Percentiles rank a stretch among this genome's conserved stretches.
These are phyloP conservation scores for Penicillium sp. DNA, from an alignment of 2,329 filamentous ascomycete species.

Conservation along the genomic window DNA sequence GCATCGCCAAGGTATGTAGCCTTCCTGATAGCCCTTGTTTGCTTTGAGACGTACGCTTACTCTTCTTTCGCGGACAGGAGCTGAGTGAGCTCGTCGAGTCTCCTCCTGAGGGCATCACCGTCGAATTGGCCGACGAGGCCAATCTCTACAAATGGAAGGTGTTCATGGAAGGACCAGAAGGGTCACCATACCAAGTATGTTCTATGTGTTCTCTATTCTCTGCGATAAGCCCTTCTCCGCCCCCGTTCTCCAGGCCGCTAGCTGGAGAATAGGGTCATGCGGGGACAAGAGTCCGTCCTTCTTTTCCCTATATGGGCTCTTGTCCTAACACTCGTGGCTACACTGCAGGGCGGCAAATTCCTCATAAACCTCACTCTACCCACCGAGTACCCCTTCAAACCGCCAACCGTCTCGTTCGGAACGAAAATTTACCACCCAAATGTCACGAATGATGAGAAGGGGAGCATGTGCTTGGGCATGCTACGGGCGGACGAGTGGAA, in stretches of 20 bases:
- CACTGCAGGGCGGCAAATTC: conserved; percentile 68
- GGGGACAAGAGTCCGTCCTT: not conserved
- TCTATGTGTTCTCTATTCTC: not conserved
- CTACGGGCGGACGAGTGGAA: conserved; percentile 91
- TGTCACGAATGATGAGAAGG: conserved; percentile 81
- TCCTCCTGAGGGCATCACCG: conserved; percentile 59
- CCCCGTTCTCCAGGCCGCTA: not conserved
- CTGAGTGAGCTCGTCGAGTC: conserved; percentile 58
- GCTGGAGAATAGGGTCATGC: not conserved
- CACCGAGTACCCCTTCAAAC: conserved; percentile 85
- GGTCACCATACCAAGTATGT: conserved; percentile 66
- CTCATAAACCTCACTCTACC: conserved; percentile 73
- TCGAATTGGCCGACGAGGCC: conserved; percentile 61
- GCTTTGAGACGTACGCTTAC: not conserved
- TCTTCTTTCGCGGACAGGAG: conserved; percentile 51
- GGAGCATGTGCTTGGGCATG: conserved; percentile 81
- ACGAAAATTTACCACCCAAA: conserved; percentile 97
- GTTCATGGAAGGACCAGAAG: conserved; percentile 65
- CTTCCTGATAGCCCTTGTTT: not conserved
- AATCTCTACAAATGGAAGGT: conserved; percentile 71
- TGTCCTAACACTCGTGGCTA: conserved; percentile 8
- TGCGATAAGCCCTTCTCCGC: not conserved
- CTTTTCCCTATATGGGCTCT: not conserved
- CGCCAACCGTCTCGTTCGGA: conserved; percentile 74
- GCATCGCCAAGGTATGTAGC: conserved; percentile 48